A percentile compares a stretch with the other conserved stretches of the same genome.
Conservation (phyloP, 2,329 filamentous ascomycete genomes). For the Alternaria postmessia region DNA sequence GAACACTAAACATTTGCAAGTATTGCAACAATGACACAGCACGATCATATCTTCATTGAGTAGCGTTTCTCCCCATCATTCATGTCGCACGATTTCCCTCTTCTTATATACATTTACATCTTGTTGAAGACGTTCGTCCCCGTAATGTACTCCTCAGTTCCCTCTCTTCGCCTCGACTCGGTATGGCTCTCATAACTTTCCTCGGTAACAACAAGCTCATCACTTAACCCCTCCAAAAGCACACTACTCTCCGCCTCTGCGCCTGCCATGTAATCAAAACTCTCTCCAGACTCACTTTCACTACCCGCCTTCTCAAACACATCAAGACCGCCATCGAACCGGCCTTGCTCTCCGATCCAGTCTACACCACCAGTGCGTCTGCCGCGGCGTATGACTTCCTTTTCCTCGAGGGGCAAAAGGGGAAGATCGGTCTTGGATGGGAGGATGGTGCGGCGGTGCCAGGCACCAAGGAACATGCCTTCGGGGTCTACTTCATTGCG, state of each 20-base stretch:
- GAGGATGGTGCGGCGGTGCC: conserved; percentile 73
- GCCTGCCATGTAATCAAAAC: conserved; percentile 57
- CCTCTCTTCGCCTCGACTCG: conserved; percentile 29
- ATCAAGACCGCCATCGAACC: conserved; percentile 46
- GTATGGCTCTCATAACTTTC: conserved; percentile 14
- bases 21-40: neutral
- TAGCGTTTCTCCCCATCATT: neutral
- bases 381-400: conserved; percentile 49
- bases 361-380: conserved; percentile 45
- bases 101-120: conserved; percentile 30
- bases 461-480: conserved; percentile 89
- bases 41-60: neutral
- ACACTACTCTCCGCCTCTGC: conserved; percentile 53
- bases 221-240: conserved; percentile 36
- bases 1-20: neutral
- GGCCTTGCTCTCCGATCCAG: conserved; percentile 52
- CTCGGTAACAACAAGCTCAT: conserved; percentile 13
- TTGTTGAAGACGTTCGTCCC: conserved; percentile 41
- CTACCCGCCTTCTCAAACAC: conserved; percentile 41
- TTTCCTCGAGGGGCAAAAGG: conserved; percentile 52
- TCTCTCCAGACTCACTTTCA: conserved; percentile 45
- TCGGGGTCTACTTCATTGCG: conserved; percentile 77
- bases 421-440: conserved; percentile 41
- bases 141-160: conserved; percentile 23
- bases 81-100: neutral